Evolutionary conservation across 139 green algal species (phyloP).

Genomic region (Nannochloris sp.): DNA sequence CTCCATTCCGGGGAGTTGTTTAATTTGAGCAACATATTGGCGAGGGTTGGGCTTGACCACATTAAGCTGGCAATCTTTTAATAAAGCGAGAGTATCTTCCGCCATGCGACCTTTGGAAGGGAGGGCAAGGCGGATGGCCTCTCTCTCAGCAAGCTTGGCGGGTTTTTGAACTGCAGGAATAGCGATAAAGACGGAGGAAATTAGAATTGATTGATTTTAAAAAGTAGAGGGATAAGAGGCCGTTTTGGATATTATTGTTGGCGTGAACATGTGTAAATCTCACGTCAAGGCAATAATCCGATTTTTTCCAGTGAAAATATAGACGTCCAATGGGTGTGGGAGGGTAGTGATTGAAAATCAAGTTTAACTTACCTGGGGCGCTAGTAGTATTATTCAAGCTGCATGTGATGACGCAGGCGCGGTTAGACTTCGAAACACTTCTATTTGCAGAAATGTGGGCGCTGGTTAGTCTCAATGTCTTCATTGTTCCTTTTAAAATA

Average conservation of each 20-base stretch:
- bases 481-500: too few species aligned
- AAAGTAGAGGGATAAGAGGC: not conserved
- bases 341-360: too few species aligned
- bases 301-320: too few species aligned
- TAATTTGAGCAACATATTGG: conserved; percentile 92
- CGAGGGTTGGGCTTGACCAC: conserved; percentile 96
- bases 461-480: too few species aligned
- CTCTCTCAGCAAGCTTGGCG: conserved; percentile 10
- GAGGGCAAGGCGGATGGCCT: conserved; percentile 71
- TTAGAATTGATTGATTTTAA: not conserved
- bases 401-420: conserved; percentile 6
- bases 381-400: conserved; percentile 27
- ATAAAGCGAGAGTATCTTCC: conserved; percentile 89
- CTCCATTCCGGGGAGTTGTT: conserved; percentile 84
- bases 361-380: not conserved
- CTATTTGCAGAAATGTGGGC: not conserved
- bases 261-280: too few species aligned
- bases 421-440: not conserved
- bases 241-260: too few species aligned
- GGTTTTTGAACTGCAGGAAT: not conserved
- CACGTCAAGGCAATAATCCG: too few species aligned
- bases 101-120: conserved; percentile 97
- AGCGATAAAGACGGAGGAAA: not conserved
- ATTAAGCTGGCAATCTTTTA: conserved; percentile 88
- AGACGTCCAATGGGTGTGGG: too few species aligned